Percentiles rank a stretch among this genome's conserved stretches.
phyloP scores from a whole-genome alignment of 441 rosid genomes.

The Populus tomentosa region DNA sequence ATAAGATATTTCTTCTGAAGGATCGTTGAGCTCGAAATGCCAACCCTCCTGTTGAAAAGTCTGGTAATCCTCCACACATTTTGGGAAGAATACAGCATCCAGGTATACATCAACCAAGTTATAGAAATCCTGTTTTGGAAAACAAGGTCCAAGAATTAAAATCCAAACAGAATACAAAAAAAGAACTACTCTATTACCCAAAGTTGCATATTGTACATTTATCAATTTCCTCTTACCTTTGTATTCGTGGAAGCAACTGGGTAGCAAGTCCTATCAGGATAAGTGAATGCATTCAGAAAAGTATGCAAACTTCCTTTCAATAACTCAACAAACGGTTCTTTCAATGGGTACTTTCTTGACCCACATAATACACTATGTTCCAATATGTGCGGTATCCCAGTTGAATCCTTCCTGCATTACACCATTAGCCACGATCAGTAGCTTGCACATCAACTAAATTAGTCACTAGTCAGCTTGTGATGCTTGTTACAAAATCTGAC shows the following conservation, averaged over 20 bases:
- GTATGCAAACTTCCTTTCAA: conserved; percentile 92
- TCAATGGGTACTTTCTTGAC: conserved; percentile 88
- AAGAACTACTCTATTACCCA: background rate
- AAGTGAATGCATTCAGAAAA: conserved; percentile 89
- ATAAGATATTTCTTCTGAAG: conserved; percentile 79
- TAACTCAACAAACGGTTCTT: conserved; percentile 94
- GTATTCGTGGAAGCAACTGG: conserved; percentile 94
- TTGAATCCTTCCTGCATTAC: conserved; percentile 79
- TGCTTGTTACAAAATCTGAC: background rate
- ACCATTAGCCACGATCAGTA: conserved; percentile 20
- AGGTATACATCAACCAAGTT: conserved; percentile 91
- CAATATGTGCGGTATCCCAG: conserved; percentile 95
- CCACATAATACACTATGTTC: conserved; percentile 97
- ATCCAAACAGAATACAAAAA: background rate
- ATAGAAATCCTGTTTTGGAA: conserved; percentile 67
- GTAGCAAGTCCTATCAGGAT: conserved; percentile 97
- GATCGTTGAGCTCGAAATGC: conserved; percentile 87
- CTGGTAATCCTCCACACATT: conserved; percentile 80
- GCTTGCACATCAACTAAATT: background rate
- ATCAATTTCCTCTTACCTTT: conserved; percentile 44
- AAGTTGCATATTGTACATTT: background rate
- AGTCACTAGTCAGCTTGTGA: background rate
- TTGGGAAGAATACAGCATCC: conserved; percentile 96
- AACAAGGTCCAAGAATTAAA: conserved; percentile 8
- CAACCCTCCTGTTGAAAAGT: conserved; percentile 99